Evolutionary conservation across 306 rosid genomes (phyloP).

Genomic region (Cucurbita argyrosperma): DNA sequence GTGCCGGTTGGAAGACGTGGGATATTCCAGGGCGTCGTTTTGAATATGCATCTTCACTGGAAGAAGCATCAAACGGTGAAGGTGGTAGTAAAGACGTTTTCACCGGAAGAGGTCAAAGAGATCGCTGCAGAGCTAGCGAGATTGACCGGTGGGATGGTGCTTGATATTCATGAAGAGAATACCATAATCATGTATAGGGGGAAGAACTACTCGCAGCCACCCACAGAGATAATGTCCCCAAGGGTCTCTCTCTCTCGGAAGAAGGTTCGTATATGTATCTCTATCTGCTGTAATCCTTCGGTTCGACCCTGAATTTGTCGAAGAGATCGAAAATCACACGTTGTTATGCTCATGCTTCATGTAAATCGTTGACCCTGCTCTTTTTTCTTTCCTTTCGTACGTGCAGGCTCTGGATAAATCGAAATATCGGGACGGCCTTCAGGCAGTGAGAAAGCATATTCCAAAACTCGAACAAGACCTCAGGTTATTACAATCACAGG

Average conservation of each 20-base stretch:
- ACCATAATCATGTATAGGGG: conserved; percentile 94
- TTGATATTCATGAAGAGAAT: conserved; percentile 71
- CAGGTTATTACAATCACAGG: conserved; percentile 56
- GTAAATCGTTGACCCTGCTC: not conserved
- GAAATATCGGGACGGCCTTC: conserved; percentile 69
- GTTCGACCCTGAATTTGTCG: not conserved
- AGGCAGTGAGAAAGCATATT: conserved; percentile 66
- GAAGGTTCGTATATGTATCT: conserved; percentile 35
- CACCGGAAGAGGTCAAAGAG: conserved; percentile 82
- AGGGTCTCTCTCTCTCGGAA: conserved; percentile 75
- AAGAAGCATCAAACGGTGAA: conserved; percentile 86
- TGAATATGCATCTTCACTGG: conserved; percentile 98
- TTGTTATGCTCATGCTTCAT: not conserved
- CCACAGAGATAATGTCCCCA: conserved; percentile 96
- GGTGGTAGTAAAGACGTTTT: conserved; percentile 79
- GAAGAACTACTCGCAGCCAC: conserved; percentile 91
- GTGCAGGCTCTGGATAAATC: conserved; percentile 92
- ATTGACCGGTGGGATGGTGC: conserved; percentile 80
- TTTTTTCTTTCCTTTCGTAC: not conserved
- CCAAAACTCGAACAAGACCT: conserved; percentile 78
- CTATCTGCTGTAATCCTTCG: not conserved
- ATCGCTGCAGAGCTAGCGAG: conserved; percentile 84
- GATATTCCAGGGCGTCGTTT: conserved; percentile 85
- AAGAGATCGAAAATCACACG: not conserved
- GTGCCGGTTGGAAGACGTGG: conserved; percentile 96